Evolutionary conservation across 495 filamentous ascomycete genomes (phyloP), one percentile per base, ranked within the genome.

Genomic region (Neurospora discreta): DNA sequence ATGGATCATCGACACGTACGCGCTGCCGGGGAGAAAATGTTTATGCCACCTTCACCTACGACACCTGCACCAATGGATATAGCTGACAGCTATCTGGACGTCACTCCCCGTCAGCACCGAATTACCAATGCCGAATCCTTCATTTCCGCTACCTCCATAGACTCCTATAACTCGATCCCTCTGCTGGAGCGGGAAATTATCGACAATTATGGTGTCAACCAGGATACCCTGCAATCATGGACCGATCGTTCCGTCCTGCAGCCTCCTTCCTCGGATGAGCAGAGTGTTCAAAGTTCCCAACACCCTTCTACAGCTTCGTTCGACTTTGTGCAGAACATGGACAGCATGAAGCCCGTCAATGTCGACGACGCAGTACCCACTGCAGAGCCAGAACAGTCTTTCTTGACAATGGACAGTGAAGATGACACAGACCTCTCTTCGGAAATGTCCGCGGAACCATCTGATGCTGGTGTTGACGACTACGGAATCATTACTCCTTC

Each of bases 381-480:
- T 18, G 58, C 38, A 11, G 70, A 72, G 9, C 67, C 39, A 8
- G 85, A 89, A 69, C 77, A 87, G 33, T 89, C 90, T 3, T 92
- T 92, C 74, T 77, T 92, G 72, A 84, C 92, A 33, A 85, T 89
- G 67, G 88, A 89, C 36, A 90, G 89, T 73, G 89, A 93, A 74
- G 84, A 89, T 72, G 82, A 89, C 38, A 95, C 91, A 70, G 92
- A 91, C 72, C 80, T 94, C 16, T 95, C 92, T 16, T 94, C 93
- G 13, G 92, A 97, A 71, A 73, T 94, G 39, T 95, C 95, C 1
- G 83, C 89, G 9, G 92, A 95, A 67, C 78, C 87, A 26, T 83
- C 89, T 36, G 86, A 86, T 43, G 68, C 74, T 15, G 75, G 81
- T 39, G 86, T 89, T 39, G 85, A 82, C 39, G 78, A 80, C 6